Base-by-base conservation (phyloP, 1,139 yeast species). In the Zhuliangozyma parablackwelliae region DNA sequence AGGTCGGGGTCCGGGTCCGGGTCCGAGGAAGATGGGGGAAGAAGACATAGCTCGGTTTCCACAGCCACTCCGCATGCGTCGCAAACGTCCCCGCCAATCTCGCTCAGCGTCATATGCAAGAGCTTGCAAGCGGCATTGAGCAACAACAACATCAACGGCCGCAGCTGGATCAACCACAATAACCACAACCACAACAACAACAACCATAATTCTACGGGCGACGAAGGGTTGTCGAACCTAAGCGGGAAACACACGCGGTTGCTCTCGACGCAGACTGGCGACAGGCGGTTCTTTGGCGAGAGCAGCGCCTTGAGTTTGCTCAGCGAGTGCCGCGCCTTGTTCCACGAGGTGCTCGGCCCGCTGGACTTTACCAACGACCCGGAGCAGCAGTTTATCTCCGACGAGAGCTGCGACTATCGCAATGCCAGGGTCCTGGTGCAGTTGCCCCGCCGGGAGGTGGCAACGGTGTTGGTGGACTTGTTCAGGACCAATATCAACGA, bases 401-500 rank as follows among this genome's bases (percentile, higher is more conserved):
- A 65, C 40, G 60, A 57, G n/a, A 39, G 42, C 54, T 55, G 7
- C 45, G 49, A 16, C 48, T 47, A 30, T 40, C 44, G 26, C 35
- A 56, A 54, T 10, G 56, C 56, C 2, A 46, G 46, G 6, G 46
- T 46, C 21, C 46, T 48, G 8, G 37, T 50, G 4, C 59, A 54
- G 35, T 47, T 71, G 13, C 58, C 58, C 6, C 37, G 40, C 11
- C 42, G 36, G 21, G 29, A 29, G 6, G 42, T 40, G 11, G 72
- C 73, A 1, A 46, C 53, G 1, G 44, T 53, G 30, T 48, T 68
- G 6, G 43, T 67, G 12, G 49, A 52, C 7, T 50, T 58, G 2
- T 70, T 58, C 44, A 53, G 57, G 32, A 53, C 51, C 29, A 61
- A 67, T 41, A 50, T 67, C 23, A 70, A 68, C 42, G 59, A 61